Conservation (phyloP, 2,329 filamentous ascomycete genomes). For the Fusarium solani-melongenae region DNA sequence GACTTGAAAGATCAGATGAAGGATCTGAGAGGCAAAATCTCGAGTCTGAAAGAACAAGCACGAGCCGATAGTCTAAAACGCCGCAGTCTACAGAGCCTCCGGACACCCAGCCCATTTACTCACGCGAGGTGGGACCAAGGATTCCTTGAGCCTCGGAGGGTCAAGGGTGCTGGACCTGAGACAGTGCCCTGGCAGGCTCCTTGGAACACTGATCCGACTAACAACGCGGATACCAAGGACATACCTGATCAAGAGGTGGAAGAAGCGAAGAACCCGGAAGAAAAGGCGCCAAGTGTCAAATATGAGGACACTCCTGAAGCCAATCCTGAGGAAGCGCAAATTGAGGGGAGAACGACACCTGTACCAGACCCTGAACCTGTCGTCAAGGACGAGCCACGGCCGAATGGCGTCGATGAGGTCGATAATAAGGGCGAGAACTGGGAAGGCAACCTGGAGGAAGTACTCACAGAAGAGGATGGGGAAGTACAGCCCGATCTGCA, state of each 20-base stretch:
- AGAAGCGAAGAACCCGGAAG: constrained; percentile 13
- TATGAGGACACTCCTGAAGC: constrained; percentile 10
- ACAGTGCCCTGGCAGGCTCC: constrained; percentile 27
- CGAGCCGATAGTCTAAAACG: constrained; percentile 82
- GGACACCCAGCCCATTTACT: constrained; percentile 83
- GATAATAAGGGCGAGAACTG: constrained; percentile 46
- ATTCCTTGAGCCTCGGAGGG: constrained; percentile 38
- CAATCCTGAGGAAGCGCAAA: background rate
- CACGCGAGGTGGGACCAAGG: constrained; percentile 62
- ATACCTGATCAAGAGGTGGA: constrained; percentile 5
- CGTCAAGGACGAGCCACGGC: constrained; percentile 20
- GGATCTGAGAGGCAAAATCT: constrained; percentile 86
- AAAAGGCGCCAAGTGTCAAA: constrained; percentile 10
- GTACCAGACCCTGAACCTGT: constrained; percentile 15
- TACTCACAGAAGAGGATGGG: constrained; percentile 39
- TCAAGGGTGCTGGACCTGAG: constrained; percentile 35
- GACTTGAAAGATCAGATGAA: constrained; percentile 86
- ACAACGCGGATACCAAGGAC: constrained; percentile 16
- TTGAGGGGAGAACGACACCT: background rate
- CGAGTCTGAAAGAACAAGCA: constrained; percentile 80
- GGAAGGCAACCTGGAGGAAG: constrained; percentile 18
- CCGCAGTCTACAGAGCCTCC: constrained; percentile 79
- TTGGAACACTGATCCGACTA: constrained; percentile 20
- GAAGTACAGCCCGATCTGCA: constrained; percentile 1
- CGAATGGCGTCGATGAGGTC: constrained; percentile 40